phyloP scores from a whole-genome alignment of 345 rosid genomes.

The Rubroshorea leprosula region DNA sequence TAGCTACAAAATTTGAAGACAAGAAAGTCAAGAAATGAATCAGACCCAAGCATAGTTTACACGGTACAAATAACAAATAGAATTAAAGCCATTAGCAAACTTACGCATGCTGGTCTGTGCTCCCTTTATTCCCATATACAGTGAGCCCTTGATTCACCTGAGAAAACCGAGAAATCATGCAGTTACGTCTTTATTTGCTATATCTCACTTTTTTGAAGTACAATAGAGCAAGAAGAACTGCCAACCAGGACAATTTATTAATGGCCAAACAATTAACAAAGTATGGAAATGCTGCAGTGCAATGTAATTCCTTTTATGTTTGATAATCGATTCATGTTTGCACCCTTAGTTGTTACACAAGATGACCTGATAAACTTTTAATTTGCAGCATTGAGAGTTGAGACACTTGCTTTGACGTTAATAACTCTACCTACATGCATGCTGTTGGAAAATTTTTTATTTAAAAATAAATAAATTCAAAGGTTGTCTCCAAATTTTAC shows the following conservation, averaged over 20 bases:
- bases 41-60: neutral
- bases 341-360: too few relatives aligned
- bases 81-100: slow-evolving; percentile 20
- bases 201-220: neutral
- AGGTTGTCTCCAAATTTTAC: too few relatives aligned
- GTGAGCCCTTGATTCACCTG: slow-evolving; percentile 96
- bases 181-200: neutral
- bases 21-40: slow-evolving; percentile 15
- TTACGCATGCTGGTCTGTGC: slow-evolving; percentile 99
- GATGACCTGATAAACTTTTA: too few relatives aligned
- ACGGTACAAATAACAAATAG: neutral
- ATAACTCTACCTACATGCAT: too few relatives aligned
- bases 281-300: neutral
- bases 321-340: neutral
- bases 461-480: too few relatives aligned
- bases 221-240: neutral
- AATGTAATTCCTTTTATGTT: neutral
- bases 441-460: too few relatives aligned
- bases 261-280: neutral
- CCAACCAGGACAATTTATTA: neutral
- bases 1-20: slow-evolving; percentile 48
- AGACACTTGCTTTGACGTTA: too few relatives aligned
- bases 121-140: slow-evolving; percentile 98
- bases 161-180: slow-evolving; percentile 19
- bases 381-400: too few relatives aligned